Evolutionary conservation across 73 alveolate species (phyloP), one percentile per base, ranked within the genome.

Genomic region (Tetrahymena borealis): DNA sequence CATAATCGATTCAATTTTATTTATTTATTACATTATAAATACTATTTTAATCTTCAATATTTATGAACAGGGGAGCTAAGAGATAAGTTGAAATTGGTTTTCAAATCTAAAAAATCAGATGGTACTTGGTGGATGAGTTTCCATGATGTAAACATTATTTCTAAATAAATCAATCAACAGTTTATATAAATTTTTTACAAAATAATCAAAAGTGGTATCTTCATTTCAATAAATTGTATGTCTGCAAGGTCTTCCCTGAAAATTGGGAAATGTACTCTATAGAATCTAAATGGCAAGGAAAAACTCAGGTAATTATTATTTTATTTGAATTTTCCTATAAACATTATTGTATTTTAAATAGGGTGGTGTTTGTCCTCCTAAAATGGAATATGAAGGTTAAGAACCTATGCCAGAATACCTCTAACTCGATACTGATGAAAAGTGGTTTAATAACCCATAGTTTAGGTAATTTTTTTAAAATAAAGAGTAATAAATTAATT

Each of bases 61-160:
- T n/a, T n/a, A n/a, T 60, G n/a, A 1, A 60, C 28, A 60, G 85
- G 85, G 85, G 99, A 99, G 15, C 97, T 98, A 78, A 98, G 98
- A 91, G 99, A 98, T 91, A 98, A 98, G 91, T 96, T 98, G 40
- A 96, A 98, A 91, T 97, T 98, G 93, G 99, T 95, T 16, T 98
- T 98, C 92, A 97, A 96, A 38, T 39, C 91, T 31, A 92, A 92
- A 32, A 92, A 92, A 91, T 97, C 98, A 93, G 99, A 98, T 96
- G 99, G 99, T 79, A 98, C 99, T 33, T 98, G 99, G 98, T 98
- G 99, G 99, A 98, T 98, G 99, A 95, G 98, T 28, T 98, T 95
- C 31, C 85, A 60, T n/a, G 85, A 60, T 60, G 85, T 60, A 60
- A 60, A 24, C 28, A n/a, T n/a, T n/a, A n/a, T n/a, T n/a, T n/a